Percentiles rank a stretch among this genome's conserved stretches.
These are phyloP conservation scores for Collybia nuda DNA, from an alignment of 768 basidiomycete genomes.

Conservation along the genomic window DNA sequence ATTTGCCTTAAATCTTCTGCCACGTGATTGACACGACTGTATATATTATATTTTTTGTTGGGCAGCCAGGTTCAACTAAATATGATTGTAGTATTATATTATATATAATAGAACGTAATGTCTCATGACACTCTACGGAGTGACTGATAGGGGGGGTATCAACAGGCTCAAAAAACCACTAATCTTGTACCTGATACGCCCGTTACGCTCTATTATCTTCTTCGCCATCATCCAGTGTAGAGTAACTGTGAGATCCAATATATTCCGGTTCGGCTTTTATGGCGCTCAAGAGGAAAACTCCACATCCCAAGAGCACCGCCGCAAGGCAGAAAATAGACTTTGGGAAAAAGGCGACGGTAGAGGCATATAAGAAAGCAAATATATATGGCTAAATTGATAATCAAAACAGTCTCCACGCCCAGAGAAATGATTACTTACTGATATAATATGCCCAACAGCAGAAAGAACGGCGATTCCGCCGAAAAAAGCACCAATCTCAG, in stretches of 20 bases:
- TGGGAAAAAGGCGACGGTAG: constrained; percentile 62
- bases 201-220: neutral
- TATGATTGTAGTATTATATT: no score
- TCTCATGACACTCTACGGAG: no score
- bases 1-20: no score
- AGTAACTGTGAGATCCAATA: constrained; percentile 8
- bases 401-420: neutral
- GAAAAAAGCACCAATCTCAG: constrained; percentile 61
- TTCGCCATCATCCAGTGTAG: constrained; percentile 5
- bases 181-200: no score
- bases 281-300: constrained; percentile 45
- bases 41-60: no score
- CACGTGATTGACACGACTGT: no score
- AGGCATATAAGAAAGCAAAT: constrained; percentile 66
- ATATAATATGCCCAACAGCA: constrained; percentile 64
- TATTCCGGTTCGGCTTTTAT: constrained; percentile 22
- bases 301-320: constrained; percentile 49
- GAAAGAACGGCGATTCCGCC: constrained; percentile 71
- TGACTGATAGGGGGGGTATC: no score
- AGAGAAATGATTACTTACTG: constrained; percentile 28
- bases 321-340: constrained; percentile 69
- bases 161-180: no score
- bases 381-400: constrained; percentile 51
- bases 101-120: no score
- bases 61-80: no score